Base-by-base conservation (phyloP, 1,139 yeast genomes). In the Kodamaea derodonti region DNA sequence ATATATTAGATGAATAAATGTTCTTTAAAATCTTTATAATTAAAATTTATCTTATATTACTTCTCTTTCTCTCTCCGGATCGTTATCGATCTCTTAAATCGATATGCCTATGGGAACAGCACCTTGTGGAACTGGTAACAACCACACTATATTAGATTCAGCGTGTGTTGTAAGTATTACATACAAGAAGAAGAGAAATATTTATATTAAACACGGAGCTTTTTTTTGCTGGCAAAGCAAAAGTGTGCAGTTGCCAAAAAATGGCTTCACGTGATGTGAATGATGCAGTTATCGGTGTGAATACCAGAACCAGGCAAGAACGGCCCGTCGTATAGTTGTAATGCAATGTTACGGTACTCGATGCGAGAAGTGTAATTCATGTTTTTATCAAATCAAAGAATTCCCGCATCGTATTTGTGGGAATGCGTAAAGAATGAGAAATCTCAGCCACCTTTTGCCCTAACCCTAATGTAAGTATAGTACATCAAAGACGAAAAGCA, bases 311-410 rank as follows among this genome's bases (percentile, higher is more conserved):
- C 22, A 18, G 22, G 22, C 6, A 18, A 9, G 9, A 6, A 6
- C 9, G 22, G 22, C 22, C 22, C 22, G 22, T 18, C 22, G 22
- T 18, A 18, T 18, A 18, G 22, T 18, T 18, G 22, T 9, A 18
- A 18, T 9, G 22, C 9, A 6, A 18, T 18, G 22, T 18, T 6
- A n/a, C n/a, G n/a, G n/a, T n/a, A n/a, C n/a, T n/a, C 9, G 22
- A 18, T 18, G 22, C 22, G 6, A 18, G 22, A 9, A 9, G 22
- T 18, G 22, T 9, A 18, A 18, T 18, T 18, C 22, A 18, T 18
- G 14, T 15, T 6, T 20, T 26, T 20, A 33, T 34, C 36, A 34
- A 34, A 34, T 34, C 36, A 34, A 14, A 34, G 32, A 34, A 34
- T 34, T 34, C 36, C 33, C 36, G 25, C 36, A 34, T 23, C 12